Base-by-base conservation (phyloP, 2,329 filamentous ascomycete species). In the Pezicula neosporulosa region DNA sequence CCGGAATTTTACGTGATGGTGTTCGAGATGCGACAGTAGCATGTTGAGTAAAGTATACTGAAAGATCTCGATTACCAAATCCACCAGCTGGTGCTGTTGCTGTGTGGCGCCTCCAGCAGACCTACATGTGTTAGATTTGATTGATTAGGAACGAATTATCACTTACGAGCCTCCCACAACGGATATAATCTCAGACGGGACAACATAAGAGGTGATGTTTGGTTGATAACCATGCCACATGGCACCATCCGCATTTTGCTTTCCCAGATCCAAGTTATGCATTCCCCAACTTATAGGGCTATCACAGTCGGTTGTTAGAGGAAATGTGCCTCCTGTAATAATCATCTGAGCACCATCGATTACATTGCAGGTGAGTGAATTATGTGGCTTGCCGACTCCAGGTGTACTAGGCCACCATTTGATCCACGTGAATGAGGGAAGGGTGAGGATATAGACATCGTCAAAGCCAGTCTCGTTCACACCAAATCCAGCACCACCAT, bases 381-480 rank as follows among this genome's bases (percentile, higher is more conserved):
- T 76, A 56, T 82, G 80, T 13, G 74, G 74, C 37, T 61, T 62
- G 28, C 73, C 69, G 1, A 70, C 72, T 13, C 63, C 62, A 50
- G 72, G 68, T 44, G 61, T 60, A 49, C 71, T 65, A 6, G 42
- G 42, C 43, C 66, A 66, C 12, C 75, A 76, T 55, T 78, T 80
- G 55, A 84, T 78, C 83, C 83, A 87, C 3, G 72, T 78, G 64
- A 86, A 87, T 1, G 80, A 78, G 1, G 83, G 83, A 15, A 87
- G 70, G 7, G 77, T 76, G 18, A 86, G 71, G 49, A 86, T 78
- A 59, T 83, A 86, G 49, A 80, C 73, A 66, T 86, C 82, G 59
- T 85, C 80, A 60, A 74, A 85, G 19, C 79, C 82, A 13, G 72
- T 68, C 0, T 71, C 70, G 36, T 76, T 67, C 2, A 66, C 62